phyloP scores from a whole-genome alignment of 2,329 filamentous ascomycete genomes.

The Emergomyces orientalis region DNA sequence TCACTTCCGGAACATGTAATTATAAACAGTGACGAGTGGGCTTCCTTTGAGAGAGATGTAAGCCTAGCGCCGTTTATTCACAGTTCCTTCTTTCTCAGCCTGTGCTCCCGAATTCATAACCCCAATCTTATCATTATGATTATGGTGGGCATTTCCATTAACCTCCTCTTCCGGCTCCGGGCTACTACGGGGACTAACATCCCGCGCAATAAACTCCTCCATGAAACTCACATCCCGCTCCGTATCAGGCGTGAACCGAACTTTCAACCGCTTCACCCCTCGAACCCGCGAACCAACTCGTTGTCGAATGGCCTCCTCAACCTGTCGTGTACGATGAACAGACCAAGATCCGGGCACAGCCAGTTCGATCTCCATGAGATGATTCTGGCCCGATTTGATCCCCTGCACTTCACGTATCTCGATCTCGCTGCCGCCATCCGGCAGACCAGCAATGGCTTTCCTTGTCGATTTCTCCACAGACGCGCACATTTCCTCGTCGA shows the following conservation, averaged over 20 bases:
- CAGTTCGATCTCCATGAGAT: slow-evolving; percentile 81
- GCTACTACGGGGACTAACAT: slow-evolving; percentile 48
- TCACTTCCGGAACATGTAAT: too few relatives aligned
- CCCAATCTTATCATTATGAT: slow-evolving; percentile 22
- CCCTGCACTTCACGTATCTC: slow-evolving; percentile 73
- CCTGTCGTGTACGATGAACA: slow-evolving; percentile 54
- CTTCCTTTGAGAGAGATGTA: too few relatives aligned
- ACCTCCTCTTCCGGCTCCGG: slow-evolving; percentile 53
- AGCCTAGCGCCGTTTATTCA: slow-evolving; percentile 21
- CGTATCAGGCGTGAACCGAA: slow-evolving; percentile 71
- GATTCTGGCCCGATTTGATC: slow-evolving; percentile 94
- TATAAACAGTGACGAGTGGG: too few relatives aligned
- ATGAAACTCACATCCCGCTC: slow-evolving; percentile 50
- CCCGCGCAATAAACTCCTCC: slow-evolving; percentile 68
- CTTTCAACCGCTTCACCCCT: slow-evolving; percentile 71
- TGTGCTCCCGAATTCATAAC: slow-evolving; percentile 22
- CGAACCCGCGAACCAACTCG: slow-evolving; percentile 67
- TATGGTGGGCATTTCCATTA: slow-evolving; percentile 21
- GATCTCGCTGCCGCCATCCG: slow-evolving; percentile 49
- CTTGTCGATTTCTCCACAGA: slow-evolving; percentile 59
- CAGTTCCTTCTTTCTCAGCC: slow-evolving; percentile 22
- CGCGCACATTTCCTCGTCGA: slow-evolving; percentile 73
- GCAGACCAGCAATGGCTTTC: slow-evolving; percentile 49
- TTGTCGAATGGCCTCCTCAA: slow-evolving; percentile 66
- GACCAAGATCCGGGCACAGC: slow-evolving; percentile 70